phyloP scores from a whole-genome alignment of 495 filamentous ascomycete species.

The Aspergillus haitiensis region DNA sequence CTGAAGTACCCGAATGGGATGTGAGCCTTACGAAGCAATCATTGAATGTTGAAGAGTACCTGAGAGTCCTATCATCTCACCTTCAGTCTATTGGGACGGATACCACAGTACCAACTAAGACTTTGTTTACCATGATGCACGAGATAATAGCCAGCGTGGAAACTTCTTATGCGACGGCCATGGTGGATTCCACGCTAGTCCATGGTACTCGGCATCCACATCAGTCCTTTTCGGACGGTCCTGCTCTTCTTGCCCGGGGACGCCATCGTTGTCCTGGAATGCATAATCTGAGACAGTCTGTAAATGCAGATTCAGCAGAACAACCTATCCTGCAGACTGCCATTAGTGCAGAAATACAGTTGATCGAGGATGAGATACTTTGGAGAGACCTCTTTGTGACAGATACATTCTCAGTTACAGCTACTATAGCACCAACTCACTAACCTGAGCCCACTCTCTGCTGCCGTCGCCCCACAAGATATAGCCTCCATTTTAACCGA shows the following conservation, averaged over 20 bases:
- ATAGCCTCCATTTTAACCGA: too few relatives aligned
- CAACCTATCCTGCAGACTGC: background rate
- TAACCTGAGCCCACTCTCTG: too few relatives aligned
- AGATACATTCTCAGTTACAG: background rate
- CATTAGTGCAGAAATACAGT: background rate
- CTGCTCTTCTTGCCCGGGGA: background rate
- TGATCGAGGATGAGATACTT: conserved; percentile 4
- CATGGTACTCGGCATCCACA: background rate
- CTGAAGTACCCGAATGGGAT: conserved; percentile 2
- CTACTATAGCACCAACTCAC: background rate
- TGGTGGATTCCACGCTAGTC: background rate
- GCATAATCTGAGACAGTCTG: background rate
- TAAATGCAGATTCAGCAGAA: background rate
- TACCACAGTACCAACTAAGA: background rate
- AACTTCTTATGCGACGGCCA: background rate
- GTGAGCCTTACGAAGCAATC: background rate
- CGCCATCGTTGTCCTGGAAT: conserved; percentile 4
- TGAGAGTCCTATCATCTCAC: background rate
- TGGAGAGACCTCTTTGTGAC: conserved; percentile 1
- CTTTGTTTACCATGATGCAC: background rate
- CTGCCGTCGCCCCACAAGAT: too few relatives aligned
- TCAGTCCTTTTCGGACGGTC: background rate
- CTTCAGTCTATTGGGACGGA: background rate
- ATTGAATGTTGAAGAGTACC: background rate
- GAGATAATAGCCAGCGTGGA: conserved; percentile 8